Percentiles rank a stretch among this genome's conserved stretches.
These are phyloP conservation scores for Saccharomycopsis malanga DNA, from an alignment of 805 yeast genomes.

Conservation along the genomic window DNA sequence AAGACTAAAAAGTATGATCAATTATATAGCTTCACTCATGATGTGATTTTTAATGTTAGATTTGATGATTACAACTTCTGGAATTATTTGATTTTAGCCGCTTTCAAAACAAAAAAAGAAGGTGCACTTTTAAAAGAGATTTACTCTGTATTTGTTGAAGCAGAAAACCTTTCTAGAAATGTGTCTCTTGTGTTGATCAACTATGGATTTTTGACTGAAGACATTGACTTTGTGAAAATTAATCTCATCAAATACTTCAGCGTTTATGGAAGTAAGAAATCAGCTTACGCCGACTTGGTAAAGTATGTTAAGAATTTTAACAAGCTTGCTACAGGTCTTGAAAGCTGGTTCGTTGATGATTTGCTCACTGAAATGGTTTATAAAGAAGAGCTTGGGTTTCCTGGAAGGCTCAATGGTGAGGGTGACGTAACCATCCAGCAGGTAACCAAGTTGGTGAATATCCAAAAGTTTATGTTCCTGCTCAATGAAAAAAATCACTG, in stretches of 20 bases:
- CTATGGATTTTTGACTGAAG: constrained; percentile 27
- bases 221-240: neutral
- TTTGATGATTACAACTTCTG: constrained; percentile 78
- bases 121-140: constrained; percentile 27
- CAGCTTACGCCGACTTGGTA: constrained; percentile 13
- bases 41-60: constrained; percentile 38
- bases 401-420: constrained; percentile 26
- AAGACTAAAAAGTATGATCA: constrained; percentile 36
- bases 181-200: constrained; percentile 48
- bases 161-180: constrained; percentile 41
- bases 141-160: neutral
- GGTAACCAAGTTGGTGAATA: constrained; percentile 33
- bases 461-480: constrained; percentile 43
- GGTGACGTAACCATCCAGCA: constrained; percentile 27
- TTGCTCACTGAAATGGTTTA: neutral
- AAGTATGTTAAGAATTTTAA: constrained; percentile 6
- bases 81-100: constrained; percentile 47
- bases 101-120: constrained; percentile 30
- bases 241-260: constrained; percentile 3
- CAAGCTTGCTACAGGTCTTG: neutral
- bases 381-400: constrained; percentile 1
- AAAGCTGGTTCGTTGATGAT: constrained; percentile 11
- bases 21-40: constrained; percentile 35
- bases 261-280: constrained; percentile 13
- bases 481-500: constrained; percentile 25